A percentile compares a stretch with the other conserved stretches of the same genome.
Evolutionary conservation across 495 filamentous ascomycete genomes (phyloP).

Genomic region (Sporormia fimetaria): DNA sequence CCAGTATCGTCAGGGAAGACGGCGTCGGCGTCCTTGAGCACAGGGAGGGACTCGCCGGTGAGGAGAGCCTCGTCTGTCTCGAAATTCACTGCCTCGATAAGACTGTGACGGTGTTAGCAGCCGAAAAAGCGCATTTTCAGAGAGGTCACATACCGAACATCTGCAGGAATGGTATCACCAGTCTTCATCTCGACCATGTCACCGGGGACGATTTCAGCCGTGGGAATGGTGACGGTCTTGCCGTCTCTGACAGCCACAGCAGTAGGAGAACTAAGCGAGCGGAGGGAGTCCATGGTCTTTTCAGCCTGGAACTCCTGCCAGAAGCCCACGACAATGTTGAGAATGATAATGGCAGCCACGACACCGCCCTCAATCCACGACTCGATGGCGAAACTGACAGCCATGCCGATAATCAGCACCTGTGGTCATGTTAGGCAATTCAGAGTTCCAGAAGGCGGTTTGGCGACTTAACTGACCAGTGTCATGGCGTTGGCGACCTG

Average conservation of each 20-base stretch:
- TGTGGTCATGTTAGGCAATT: slow-evolving; percentile 21
- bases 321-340: slow-evolving; percentile 73
- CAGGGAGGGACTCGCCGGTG: slow-evolving; percentile 67
- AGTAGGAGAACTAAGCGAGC: slow-evolving; percentile 65
- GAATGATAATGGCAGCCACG: slow-evolving; percentile 64
- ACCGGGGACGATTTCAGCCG: slow-evolving; percentile 66
- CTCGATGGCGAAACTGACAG: slow-evolving; percentile 62
- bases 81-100: slow-evolving; percentile 59
- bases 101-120: slow-evolving; percentile 16
- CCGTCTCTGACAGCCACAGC: slow-evolving; percentile 68
- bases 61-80: slow-evolving; percentile 64
- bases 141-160: slow-evolving; percentile 37
- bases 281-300: slow-evolving; percentile 73
- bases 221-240: slow-evolving; percentile 50
- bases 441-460: background rate
- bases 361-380: slow-evolving; percentile 81
- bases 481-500: slow-evolving; percentile 62
- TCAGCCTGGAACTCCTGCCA: slow-evolving; percentile 76
- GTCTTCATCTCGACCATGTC: slow-evolving; percentile 62
- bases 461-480: slow-evolving; percentile 33
- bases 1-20: slow-evolving; percentile 39
- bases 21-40: slow-evolving; percentile 40
- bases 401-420: slow-evolving; percentile 79
- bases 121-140: background rate
- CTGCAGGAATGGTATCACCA: slow-evolving; percentile 61